Evolutionary conservation across 2,329 filamentous ascomycete species (phyloP), one percentile per base, ranked within the genome.

Genomic region (Fusarium cyanostomum): DNA sequence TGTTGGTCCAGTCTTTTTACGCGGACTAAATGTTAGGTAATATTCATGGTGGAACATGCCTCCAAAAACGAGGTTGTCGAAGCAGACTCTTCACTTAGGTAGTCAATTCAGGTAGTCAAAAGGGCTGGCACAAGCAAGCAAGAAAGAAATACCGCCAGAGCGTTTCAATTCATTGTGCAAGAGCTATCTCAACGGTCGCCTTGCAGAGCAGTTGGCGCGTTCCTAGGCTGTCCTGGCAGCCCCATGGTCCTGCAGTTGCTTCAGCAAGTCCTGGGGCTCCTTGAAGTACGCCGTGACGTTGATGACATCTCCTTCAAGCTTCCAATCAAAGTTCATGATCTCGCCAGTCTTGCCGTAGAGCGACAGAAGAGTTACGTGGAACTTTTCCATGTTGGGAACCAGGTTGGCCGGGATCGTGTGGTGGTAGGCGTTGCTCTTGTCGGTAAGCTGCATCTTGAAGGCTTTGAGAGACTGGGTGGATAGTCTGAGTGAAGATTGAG

Each of bases 381-480:
- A 48, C 44, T 37, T 48, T 31, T 27, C 33, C 44, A 48, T 48
- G 44, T 48, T 34, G 31, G 31, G 31, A 12, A 48, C 44, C 24
- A 48, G 44, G 9, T 48, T 27, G 44, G 44, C 44, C 10, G 44
- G 44, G 44, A 48, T 37, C 31, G 37, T 24, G 44, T 48, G 44
- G 33, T 21, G 27, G 31, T 15, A 24, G 31, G 24, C n/a, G 21
- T 48, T n/a, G 44, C 13, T 37, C 33, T 37, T 48, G 44, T 48
- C 44, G 24, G 44, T 33, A 48, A 48, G 44, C 24, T 48, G 44
- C 44, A 34, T 48, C 18, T 37, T 48, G 44, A 9, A 37, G 44
- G 31, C 37, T 27, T 24, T 26, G 37, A 31, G 43, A 16, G 41
- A 18, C 16, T 13, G 26, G 16, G 27, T 43, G 26, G 41, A 18